A percentile compares a stretch with the other conserved stretches of the same genome.
phyloP scores from a whole-genome alignment of 768 basidiomycete species.

The Amylocystis lapponica region DNA sequence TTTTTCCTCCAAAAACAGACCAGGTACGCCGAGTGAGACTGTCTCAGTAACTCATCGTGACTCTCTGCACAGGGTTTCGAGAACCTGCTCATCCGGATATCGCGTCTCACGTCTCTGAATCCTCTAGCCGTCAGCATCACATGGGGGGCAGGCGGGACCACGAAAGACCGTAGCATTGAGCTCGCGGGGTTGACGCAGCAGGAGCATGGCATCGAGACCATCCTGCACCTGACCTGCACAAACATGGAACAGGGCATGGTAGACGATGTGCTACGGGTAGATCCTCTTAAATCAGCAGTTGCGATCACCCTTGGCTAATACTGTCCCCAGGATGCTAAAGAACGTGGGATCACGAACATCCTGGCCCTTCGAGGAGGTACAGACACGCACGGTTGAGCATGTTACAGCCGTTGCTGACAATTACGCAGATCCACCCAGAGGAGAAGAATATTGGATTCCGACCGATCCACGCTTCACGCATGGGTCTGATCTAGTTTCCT shows the following conservation, averaged over 20 bases:
- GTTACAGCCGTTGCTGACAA: not conserved
- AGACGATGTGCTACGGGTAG: constrained; percentile 77
- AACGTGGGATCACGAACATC: constrained; percentile 79
- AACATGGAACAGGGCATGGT: constrained; percentile 91
- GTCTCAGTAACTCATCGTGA: constrained; percentile 3
- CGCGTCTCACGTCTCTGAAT: constrained; percentile 66
- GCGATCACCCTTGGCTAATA: not conserved
- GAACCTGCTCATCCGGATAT: constrained; percentile 85
- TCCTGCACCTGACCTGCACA: constrained; percentile 95
- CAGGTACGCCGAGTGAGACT: constrained; percentile 42
- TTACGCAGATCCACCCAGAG: constrained; percentile 78
- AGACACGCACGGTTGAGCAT: constrained; percentile 11
- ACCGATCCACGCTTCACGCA: constrained; percentile 79
- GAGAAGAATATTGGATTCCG: constrained; percentile 90
- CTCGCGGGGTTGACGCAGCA: constrained; percentile 74
- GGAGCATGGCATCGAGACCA: constrained; percentile 74
- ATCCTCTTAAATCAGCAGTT: constrained; percentile 13
- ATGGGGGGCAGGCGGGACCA: constrained; percentile 96
- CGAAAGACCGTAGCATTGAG: constrained; percentile 81
- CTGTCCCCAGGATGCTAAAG: constrained; percentile 62
- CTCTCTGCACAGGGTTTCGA: constrained; percentile 65
- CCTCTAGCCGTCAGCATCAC: constrained; percentile 90
- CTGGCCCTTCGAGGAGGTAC: constrained; percentile 88
- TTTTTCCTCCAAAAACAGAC: constrained; percentile 94
- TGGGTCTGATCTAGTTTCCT: constrained; percentile 85